Evolutionary conservation across 805 yeast genomes (phyloP), one percentile per base, ranked within the genome.

Genomic region (Yarrowia keelungensis): DNA sequence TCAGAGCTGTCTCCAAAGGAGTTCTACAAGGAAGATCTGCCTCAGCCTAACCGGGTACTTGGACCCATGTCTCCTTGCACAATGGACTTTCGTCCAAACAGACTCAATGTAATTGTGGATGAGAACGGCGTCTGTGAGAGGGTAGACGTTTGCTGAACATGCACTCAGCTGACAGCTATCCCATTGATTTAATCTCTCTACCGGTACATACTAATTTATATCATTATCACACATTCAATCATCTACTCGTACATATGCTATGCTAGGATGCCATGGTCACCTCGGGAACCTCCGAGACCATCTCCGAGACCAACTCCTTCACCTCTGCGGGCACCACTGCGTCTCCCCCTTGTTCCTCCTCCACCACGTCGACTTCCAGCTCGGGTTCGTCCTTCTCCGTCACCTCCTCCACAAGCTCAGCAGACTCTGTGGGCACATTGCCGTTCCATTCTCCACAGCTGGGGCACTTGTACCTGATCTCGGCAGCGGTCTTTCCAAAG

Each of bases 381-480:
- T 36, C 59, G 9, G 15, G 8, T n/a, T 19, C 42, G 8, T 36
- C 8, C 43, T 41, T 22, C 46, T 54, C 32, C 59, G 38, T 35
- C 36, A 38, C 19, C 61, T 54, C 46, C 46, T 54, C 61, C n/a
- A n/a, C 61, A 10, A 54, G 26, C 32, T 51, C 58, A 3, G 16
- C 51, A 4, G n/a, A 5, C 51, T 47, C 50, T 7, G n/a, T 19
- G 3, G 32, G 62, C 22, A 36, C 16, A 5, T 35, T 36, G 7
- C 66, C 53, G 22, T 59, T 59, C 66, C 50, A 59, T 36, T 36
- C 53, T 10, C 66, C 66, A 12, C 66, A 59, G 7, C 10, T 8
- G 8, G 92, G 90, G 78, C 97, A 91, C 1, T 80, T 74, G 73
- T 88, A 91, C 65, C 76, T 78, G 9, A 89, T 86, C 5, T 76